phyloP scores from a whole-genome alignment of 2,329 filamentous ascomycete species.

The Aspergillus felis region DNA sequence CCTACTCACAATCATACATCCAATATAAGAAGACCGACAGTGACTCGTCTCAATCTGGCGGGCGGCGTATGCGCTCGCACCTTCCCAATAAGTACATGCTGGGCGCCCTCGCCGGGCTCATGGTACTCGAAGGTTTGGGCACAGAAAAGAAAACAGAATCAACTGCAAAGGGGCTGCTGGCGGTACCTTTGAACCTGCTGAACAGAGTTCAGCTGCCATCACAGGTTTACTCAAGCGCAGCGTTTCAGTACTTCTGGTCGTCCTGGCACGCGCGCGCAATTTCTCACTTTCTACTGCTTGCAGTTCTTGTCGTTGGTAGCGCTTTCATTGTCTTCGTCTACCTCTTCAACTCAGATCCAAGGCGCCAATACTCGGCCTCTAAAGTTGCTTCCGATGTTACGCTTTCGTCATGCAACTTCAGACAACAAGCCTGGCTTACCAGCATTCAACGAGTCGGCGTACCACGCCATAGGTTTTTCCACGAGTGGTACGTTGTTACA shows the following conservation, averaged over 20 bases:
- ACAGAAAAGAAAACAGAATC: conserved; percentile 61
- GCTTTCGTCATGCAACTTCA: conserved; percentile 74
- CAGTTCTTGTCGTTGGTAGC: conserved; percentile 50
- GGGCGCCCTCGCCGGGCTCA: conserved; percentile 83
- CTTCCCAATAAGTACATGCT: conserved; percentile 78
- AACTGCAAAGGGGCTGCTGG: conserved; percentile 63
- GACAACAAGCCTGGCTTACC: conserved; percentile 86
- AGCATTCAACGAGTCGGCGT: conserved; percentile 91
- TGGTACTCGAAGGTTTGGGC: conserved; percentile 81
- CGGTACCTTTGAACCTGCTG: conserved; percentile 59
- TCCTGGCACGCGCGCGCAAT: conserved; percentile 38
- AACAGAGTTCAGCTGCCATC: conserved; percentile 29
- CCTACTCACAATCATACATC: conserved; percentile 39
- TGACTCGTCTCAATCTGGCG: conserved; percentile 36
- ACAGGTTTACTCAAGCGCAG: conserved; percentile 22
- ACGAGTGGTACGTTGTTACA: conserved; percentile 76
- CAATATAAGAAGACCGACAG: conserved; percentile 23
- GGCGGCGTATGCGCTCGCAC: conserved; percentile 46
- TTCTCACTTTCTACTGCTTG: conserved; percentile 47
- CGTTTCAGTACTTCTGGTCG: conserved; percentile 26
- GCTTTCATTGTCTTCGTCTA: conserved; percentile 56
- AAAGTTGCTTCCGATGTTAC: conserved; percentile 26
- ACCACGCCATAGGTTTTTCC: conserved; percentile 77
- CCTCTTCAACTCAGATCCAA: conserved; percentile 55
- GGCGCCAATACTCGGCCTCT: conserved; percentile 47